Percentiles rank a stretch among this genome's conserved stretches.
These are phyloP conservation scores for Hypoxylon sp. DNA, from an alignment of 2,329 filamentous ascomycete genomes.

Conservation along the genomic window DNA sequence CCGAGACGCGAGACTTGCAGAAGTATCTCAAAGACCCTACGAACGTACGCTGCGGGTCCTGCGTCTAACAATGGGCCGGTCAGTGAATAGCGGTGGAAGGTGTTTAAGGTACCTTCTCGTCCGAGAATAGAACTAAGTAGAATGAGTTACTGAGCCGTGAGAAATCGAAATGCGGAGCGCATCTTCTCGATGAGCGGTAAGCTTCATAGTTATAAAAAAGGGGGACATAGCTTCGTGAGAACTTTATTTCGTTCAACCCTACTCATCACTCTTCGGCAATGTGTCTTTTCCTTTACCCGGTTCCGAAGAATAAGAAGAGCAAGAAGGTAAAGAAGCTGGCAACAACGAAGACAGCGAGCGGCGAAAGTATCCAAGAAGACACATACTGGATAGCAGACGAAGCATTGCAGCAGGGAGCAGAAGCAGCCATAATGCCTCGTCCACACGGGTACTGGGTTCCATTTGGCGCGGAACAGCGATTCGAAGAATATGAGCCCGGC, in stretches of 20 bases:
- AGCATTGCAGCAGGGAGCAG: slow-evolving; percentile 13
- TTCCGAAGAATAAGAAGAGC: slow-evolving; percentile 27
- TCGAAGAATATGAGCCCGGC: slow-evolving; percentile 39
- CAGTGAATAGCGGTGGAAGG: slow-evolving; percentile 27
- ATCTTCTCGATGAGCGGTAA: neutral
- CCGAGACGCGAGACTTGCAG: slow-evolving; percentile 25
- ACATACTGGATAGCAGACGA: slow-evolving; percentile 12
- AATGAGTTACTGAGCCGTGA: slow-evolving; percentile 11
- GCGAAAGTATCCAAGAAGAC: slow-evolving; percentile 10
- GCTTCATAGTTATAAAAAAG: slow-evolving; percentile 1
- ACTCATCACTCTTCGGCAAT: slow-evolving; percentile 25
- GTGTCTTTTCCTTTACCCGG: slow-evolving; percentile 40
- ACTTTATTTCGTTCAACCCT: neutral
- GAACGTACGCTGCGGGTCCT: slow-evolving; percentile 14
- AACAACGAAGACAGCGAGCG: slow-evolving; percentile 4
- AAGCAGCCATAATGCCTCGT: slow-evolving; percentile 7
- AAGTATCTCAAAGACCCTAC: slow-evolving; percentile 15
- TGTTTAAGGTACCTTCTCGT: slow-evolving; percentile 25
- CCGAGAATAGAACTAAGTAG: slow-evolving; percentile 24
- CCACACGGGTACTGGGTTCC: slow-evolving; percentile 16
- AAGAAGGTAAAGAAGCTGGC: slow-evolving; percentile 29
- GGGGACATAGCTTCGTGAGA: neutral
- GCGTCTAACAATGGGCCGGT: slow-evolving; percentile 31
- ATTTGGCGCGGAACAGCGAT: slow-evolving; percentile 26
- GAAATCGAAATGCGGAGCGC: neutral